Percentiles rank a stretch among this genome's conserved stretches.
Conservation (phyloP, 2,329 filamentous ascomycete genomes). For the Neofusicoccum umdonicola region DNA sequence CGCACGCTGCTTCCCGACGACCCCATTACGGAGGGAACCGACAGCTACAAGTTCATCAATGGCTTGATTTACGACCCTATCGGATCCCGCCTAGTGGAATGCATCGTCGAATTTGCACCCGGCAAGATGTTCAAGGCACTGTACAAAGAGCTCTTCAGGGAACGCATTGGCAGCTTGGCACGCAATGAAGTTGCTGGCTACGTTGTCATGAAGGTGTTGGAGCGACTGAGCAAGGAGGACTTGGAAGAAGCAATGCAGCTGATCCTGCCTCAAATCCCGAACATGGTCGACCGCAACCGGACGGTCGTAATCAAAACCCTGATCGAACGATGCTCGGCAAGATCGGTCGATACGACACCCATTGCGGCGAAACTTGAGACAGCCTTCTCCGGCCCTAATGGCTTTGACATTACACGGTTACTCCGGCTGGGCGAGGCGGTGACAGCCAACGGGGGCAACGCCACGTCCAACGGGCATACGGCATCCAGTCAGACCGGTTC, state of each 20-base stretch:
- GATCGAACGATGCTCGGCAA: conserved; percentile 76
- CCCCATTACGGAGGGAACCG: conserved; percentile 68
- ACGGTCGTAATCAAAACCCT: conserved; percentile 77
- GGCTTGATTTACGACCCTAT: conserved; percentile 86
- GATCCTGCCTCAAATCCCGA: conserved; percentile 70
- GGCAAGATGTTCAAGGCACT: conserved; percentile 89
- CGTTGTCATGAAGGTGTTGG: conserved; percentile 77
- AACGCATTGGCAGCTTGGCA: conserved; percentile 74
- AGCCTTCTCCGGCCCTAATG: conserved; percentile 52
- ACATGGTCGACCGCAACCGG: conserved; percentile 71
- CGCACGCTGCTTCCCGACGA: conserved; percentile 77
- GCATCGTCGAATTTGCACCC: conserved; percentile 74
- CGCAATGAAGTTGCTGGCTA: conserved; percentile 90
- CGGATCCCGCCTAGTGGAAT: conserved; percentile 86
- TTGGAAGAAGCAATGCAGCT: conserved; percentile 69
- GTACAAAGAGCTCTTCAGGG: conserved; percentile 75
- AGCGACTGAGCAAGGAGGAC: conserved; percentile 83
- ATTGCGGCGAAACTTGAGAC: conserved; percentile 59
- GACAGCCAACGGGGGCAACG: conserved; percentile 38
- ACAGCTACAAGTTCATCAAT: conserved; percentile 77
- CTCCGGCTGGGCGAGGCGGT: conserved; percentile 54
- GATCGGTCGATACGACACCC: conserved; percentile 57
- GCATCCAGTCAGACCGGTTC: conserved; percentile 26
- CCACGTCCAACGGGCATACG: conserved; percentile 25
- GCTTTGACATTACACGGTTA: conserved; percentile 57